Conservation (phyloP, 164 flowering plant species). For the Chimonanthus praecox region DNA sequence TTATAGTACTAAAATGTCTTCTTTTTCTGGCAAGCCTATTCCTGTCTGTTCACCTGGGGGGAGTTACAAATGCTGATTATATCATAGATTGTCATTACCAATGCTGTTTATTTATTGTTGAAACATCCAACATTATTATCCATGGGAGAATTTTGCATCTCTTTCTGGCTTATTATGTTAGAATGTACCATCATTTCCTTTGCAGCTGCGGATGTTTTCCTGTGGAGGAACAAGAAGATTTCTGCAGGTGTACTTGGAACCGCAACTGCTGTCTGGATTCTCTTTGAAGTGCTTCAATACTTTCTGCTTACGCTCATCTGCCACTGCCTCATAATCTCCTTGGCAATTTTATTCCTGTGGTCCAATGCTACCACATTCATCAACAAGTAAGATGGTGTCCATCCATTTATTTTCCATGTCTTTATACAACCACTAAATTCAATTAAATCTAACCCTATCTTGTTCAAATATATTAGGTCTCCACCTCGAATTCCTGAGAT, state of each 20-base stretch:
- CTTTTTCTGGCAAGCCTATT: no score
- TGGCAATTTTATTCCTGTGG: slow-evolving; percentile 73
- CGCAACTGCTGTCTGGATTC: slow-evolving; percentile 75
- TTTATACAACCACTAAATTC: background rate
- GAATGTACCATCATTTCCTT: background rate
- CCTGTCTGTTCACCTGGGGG: no score
- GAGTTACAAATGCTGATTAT: no score
- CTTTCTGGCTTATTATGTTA: no score
- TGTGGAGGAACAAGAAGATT: slow-evolving; percentile 93
- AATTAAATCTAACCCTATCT: background rate
- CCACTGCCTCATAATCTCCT: slow-evolving; percentile 52
- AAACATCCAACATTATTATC: no score
- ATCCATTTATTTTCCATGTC: background rate
- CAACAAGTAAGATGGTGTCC: slow-evolving; percentile 52
- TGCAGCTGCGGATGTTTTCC: slow-evolving; percentile 85
- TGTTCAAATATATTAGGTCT: slow-evolving; percentile 27
- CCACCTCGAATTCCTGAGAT: slow-evolving; percentile 69
- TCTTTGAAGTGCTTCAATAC: slow-evolving; percentile 81
- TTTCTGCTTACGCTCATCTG: slow-evolving; percentile 73
- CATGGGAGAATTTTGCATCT: no score
- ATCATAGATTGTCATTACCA: no score
- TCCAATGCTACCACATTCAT: slow-evolving; percentile 66
- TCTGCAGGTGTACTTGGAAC: slow-evolving; percentile 68
- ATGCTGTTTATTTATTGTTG: no score
- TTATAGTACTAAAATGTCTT: no score